A percentile compares a stretch with the other conserved stretches of the same genome.
Conservation (phyloP, 1,284 basidiomycete species). For the Fomitopsis palustris region DNA sequence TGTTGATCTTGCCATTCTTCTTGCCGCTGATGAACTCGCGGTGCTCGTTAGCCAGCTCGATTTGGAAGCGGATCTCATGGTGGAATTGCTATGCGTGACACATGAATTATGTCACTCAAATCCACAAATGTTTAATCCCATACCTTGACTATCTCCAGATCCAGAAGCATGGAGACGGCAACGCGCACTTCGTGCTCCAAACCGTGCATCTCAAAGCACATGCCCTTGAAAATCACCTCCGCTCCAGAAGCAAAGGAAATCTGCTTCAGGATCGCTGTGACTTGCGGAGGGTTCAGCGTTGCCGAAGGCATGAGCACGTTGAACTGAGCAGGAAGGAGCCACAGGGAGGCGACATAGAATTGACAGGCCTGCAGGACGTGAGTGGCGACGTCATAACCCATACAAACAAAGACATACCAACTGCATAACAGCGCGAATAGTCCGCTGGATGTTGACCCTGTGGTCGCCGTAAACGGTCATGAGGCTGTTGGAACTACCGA, state of each 20-base stretch:
- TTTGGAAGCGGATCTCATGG: conserved; percentile 97
- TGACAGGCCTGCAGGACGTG: conserved; percentile 75
- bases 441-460: conserved; percentile 92
- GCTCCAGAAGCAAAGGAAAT: conserved; percentile 87
- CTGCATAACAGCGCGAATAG: conserved; percentile 94
- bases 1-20: conserved; percentile 98
- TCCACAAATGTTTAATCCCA: conserved; percentile 32
- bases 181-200: conserved; percentile 88
- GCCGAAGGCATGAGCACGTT: conserved; percentile 86
- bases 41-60: conserved; percentile 97
- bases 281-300: conserved; percentile 80
- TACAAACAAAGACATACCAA: conserved; percentile 50
- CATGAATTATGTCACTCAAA: neutral
- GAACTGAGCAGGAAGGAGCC: conserved; percentile 92
- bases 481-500: conserved; percentile 88
- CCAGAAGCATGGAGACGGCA: conserved; percentile 84
- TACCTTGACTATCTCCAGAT: conserved; percentile 89
- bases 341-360: conserved; percentile 94
- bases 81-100: conserved; percentile 61
- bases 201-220: conserved; percentile 98
- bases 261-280: conserved; percentile 83
- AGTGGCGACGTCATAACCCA: neutral
- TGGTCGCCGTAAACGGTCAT: conserved; percentile 95
- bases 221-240: conserved; percentile 95
- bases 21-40: conserved; percentile 98